Base-by-base conservation (phyloP, 441 rosid species). In the Aleurites moluccanus region DNA sequence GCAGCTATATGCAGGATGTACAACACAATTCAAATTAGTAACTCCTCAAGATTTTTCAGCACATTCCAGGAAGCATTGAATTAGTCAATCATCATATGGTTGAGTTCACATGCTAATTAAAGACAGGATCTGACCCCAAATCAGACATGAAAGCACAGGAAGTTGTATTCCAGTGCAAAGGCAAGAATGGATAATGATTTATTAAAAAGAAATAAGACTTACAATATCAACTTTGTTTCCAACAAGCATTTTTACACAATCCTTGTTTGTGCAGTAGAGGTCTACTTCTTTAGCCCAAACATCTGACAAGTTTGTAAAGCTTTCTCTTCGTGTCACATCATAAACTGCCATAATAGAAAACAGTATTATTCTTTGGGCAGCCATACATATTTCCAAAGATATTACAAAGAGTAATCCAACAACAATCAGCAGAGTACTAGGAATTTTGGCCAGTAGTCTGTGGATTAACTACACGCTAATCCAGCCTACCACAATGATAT, bases 281-380 rank as follows among this genome's bases (percentile, higher is more conserved):
- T 81, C 87, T n/a, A 87, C 81, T 78, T 87, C 90, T 78, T 87
- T 87, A 15, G 84, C 81, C 90, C 90, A 87, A 42, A 82, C 83
- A 75, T 91, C 90, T 60, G 90, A 81, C 42, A 87, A 77, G 75
- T 87, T 83, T 59, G 82, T 80, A 72, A 87, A 87, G 56, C 87
- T 83, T 76, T 87, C 90, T 77, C 88, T 78, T 60, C 82, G 66
- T 25, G 90, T 87, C 64, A 85, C 90, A 71, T 87, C 90, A 56
- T 82, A 81, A 50, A 79, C 84, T 81, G 81, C 35, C 73, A 81
- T 72, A 20, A 77, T 21, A 66, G 66, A 11, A 49, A 67, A 60
- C 8, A 59, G 6, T 20, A 9, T 55, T 47, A 55, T 47, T 28
- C 59, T 65, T 16, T 56, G 70, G 40, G n/a, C 44, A 42, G 47